Evolutionary conservation across 768 basidiomycete genomes (phyloP).

Genomic region (Tylopilus sp.): DNA sequence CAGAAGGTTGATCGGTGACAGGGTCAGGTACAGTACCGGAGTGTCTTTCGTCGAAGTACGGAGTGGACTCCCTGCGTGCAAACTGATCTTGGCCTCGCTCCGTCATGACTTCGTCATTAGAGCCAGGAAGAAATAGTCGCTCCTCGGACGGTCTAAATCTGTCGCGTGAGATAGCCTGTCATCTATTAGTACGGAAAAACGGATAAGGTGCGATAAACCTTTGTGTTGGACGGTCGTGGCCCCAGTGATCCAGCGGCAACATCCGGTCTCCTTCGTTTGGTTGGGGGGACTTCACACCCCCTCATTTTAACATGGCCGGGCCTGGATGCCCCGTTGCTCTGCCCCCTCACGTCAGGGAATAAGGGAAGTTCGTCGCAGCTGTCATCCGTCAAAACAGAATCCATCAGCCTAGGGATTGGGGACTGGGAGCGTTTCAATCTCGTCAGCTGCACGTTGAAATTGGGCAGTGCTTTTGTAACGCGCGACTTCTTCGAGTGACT

Average conservation of each 20-base stretch:
- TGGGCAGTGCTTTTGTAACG: conserved; percentile 29
- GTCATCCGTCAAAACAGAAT: conserved; percentile 19
- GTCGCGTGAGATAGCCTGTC: conserved; percentile 1
- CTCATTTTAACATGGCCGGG: conserved; percentile 35
- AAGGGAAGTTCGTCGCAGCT: conserved; percentile 37
- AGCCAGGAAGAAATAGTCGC: conserved; percentile 20
- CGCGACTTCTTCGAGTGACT: conserved; percentile 3
- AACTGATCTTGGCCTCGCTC: neutral
- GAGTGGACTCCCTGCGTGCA: neutral
- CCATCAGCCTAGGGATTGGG: neutral
- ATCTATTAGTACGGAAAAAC: conserved; percentile 10
- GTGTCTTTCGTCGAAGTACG: conserved; percentile 27
- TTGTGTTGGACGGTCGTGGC: neutral
- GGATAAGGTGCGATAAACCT: conserved; percentile 13
- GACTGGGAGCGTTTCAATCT: conserved; percentile 24
- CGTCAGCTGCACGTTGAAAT: conserved; percentile 52
- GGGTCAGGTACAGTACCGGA: conserved; percentile 27
- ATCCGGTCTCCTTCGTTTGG: conserved; percentile 18
- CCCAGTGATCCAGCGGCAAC: neutral
- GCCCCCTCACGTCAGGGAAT: conserved; percentile 31
- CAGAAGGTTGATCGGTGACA: neutral
- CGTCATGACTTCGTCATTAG: conserved; percentile 10
- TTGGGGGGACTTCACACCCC: conserved; percentile 27
- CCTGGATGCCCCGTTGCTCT: conserved; percentile 30
- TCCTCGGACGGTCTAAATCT: neutral